A percentile compares a stretch with the other conserved stretches of the same genome.
These are phyloP conservation scores for Hibiscus tridactylites DNA, from an alignment of 345 rosid species.

Conservation along the genomic window DNA sequence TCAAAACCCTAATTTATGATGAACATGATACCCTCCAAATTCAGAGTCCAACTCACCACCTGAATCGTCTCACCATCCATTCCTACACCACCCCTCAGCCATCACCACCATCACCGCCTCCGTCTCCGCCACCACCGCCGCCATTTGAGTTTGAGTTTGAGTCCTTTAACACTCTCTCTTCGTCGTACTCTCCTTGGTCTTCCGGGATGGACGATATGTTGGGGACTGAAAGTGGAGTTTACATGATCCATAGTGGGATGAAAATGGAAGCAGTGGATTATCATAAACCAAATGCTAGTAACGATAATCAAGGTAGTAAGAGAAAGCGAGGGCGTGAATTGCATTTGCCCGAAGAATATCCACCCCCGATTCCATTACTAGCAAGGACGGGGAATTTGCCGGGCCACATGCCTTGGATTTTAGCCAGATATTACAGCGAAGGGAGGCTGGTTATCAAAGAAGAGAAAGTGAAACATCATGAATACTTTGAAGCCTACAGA, in stretches of 20 bases:
- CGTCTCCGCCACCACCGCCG: neutral
- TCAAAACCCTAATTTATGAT: slow-evolving; percentile 26
- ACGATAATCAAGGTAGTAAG: too few species aligned
- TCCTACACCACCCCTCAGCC: slow-evolving; percentile 4
- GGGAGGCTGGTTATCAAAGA: slow-evolving; percentile 38
- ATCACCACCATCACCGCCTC: neutral
- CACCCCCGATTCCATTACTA: slow-evolving; percentile 38
- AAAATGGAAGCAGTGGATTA: neutral
- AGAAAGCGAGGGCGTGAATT: neutral
- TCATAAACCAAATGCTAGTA: neutral
- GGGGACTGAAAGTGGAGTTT: slow-evolving; percentile 36
- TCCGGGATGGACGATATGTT: slow-evolving; percentile 25
- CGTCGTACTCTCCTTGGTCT: slow-evolving; percentile 11
- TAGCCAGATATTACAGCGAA: slow-evolving; percentile 26
- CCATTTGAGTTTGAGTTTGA: neutral
- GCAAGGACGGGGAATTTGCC: slow-evolving; percentile 33
- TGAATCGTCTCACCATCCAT: slow-evolving; percentile 6
- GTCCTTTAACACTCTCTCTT: slow-evolving; percentile 11
- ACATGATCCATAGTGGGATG: slow-evolving; percentile 6
- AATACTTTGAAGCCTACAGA: slow-evolving; percentile 34
- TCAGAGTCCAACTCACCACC: neutral
- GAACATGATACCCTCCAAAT: neutral
- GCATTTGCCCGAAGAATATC: slow-evolving; percentile 19
- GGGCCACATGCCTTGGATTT: slow-evolving; percentile 37
- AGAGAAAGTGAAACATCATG: slow-evolving; percentile 38